phyloP scores from a whole-genome alignment of 2,329 filamentous ascomycete species.

The Pyrenochaeta sp. region DNA sequence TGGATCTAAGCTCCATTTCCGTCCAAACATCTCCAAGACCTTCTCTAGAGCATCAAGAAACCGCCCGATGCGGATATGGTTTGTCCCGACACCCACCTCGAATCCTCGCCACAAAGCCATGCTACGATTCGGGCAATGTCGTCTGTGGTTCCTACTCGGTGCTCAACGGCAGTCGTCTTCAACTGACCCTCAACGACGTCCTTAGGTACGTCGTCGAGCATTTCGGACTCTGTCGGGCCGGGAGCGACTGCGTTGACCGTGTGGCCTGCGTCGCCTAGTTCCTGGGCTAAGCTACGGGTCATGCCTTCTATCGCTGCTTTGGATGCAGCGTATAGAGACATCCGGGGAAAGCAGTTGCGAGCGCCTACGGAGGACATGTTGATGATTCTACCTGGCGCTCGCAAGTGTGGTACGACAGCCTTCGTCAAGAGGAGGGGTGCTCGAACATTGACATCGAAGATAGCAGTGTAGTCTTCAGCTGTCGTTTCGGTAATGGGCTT shows the following conservation, averaged over 20 bases:
- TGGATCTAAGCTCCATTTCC: constrained; percentile 15
- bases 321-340: constrained; percentile 63
- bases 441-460: constrained; percentile 67
- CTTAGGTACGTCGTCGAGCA: constrained; percentile 63
- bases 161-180: constrained; percentile 60
- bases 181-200: constrained; percentile 61
- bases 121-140: constrained; percentile 66
- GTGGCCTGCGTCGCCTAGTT: constrained; percentile 64
- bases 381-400: constrained; percentile 61
- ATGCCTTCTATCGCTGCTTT: constrained; percentile 69
- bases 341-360: constrained; percentile 55
- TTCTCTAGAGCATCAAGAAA: constrained; percentile 39
- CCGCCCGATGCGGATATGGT: constrained; percentile 65
- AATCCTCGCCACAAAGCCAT: constrained; percentile 61
- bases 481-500: constrained; percentile 46
- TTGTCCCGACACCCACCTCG: constrained; percentile 59
- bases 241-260: constrained; percentile 70
- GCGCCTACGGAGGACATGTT: constrained; percentile 67
- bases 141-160: constrained; percentile 59
- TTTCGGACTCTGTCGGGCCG: constrained; percentile 66
- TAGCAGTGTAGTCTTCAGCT: constrained; percentile 59
- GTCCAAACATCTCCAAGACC: constrained; percentile 35
- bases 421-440: constrained; percentile 64
- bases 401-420: constrained; percentile 62
- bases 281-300: constrained; percentile 66